Conservation (phyloP, 2,329 filamentous ascomycete species). For the Immersiporthe knoxdaviesiana region DNA sequence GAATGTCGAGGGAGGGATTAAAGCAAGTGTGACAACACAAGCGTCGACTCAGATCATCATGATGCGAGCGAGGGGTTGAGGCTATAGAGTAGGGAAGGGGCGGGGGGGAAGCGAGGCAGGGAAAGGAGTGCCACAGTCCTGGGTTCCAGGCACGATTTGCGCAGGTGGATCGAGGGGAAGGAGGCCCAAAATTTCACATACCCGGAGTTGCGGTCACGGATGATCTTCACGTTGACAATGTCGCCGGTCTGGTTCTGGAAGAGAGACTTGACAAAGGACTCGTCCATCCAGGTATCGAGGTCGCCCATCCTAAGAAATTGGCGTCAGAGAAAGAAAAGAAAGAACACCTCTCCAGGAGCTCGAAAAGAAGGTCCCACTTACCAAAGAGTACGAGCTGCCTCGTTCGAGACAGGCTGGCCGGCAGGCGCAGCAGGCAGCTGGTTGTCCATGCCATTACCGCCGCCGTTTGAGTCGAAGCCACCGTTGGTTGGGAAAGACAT, state of each 20-base stretch:
- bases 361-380: background rate
- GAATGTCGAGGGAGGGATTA: background rate
- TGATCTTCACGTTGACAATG: conserved; percentile 98
- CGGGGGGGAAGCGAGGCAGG: background rate
- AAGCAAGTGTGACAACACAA: background rate
- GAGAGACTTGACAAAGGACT: conserved; percentile 95
- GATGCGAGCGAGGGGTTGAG: background rate
- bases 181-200: conserved; percentile 45
- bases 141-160: background rate
- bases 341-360: too few relatives aligned
- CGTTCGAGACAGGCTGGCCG: conserved; percentile 21
- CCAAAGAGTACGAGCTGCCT: conserved; percentile 29
- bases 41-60: background rate
- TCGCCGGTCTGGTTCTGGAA: conserved; percentile 89
- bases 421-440: conserved; percentile 24
- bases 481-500: conserved; percentile 27
- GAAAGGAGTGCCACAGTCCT: background rate
- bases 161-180: background rate
- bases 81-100: background rate
- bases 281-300: conserved; percentile 98
- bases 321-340: background rate
- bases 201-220: conserved; percentile 98
- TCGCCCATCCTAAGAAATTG: conserved; percentile 83
- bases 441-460: conserved; percentile 24
- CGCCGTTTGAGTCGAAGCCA: conserved; percentile 20